Evolutionary conservation across 106 monocot genomes (phyloP).

Genomic region (Hemerocallis citrina): DNA sequence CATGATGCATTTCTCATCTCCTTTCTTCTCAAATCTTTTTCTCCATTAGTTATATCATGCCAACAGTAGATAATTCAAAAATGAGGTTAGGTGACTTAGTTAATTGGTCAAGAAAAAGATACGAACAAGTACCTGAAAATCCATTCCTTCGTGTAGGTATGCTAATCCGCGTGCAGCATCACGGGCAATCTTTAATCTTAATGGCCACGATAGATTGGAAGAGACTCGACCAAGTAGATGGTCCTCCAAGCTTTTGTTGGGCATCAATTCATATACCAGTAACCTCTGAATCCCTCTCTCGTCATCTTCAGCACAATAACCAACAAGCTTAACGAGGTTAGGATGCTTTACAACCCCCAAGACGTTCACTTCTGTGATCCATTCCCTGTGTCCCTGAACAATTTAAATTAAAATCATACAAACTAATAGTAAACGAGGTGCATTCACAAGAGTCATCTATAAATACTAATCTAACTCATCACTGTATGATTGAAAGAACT

Average conservation of each 20-base stretch:
- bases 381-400: slow-evolving; percentile 64
- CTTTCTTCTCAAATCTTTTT: neutral
- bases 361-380: slow-evolving; percentile 55
- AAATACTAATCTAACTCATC: no score
- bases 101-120: no score
- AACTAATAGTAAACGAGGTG: no score
- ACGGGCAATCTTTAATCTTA: slow-evolving; percentile 45
- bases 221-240: slow-evolving; percentile 23
- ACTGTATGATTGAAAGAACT: no score
- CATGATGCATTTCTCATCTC: no score
- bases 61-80: slow-evolving; percentile 1
- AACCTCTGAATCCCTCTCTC: slow-evolving; percentile 71
- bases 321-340: slow-evolving; percentile 58
- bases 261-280: slow-evolving; percentile 61
- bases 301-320: slow-evolving; percentile 71
- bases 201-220: slow-evolving; percentile 30
- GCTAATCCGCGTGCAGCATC: slow-evolving; percentile 60
- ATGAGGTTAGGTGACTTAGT: neutral
- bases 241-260: slow-evolving; percentile 60
- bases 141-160: slow-evolving; percentile 75
- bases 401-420: no score
- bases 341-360: slow-evolving; percentile 48
- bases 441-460: no score
- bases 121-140: slow-evolving; percentile 43
- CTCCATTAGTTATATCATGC: neutral